These are phyloP conservation scores for Hamamelis virginiana DNA, from an alignment of 164 flowering plant species.

Conservation along the genomic window DNA sequence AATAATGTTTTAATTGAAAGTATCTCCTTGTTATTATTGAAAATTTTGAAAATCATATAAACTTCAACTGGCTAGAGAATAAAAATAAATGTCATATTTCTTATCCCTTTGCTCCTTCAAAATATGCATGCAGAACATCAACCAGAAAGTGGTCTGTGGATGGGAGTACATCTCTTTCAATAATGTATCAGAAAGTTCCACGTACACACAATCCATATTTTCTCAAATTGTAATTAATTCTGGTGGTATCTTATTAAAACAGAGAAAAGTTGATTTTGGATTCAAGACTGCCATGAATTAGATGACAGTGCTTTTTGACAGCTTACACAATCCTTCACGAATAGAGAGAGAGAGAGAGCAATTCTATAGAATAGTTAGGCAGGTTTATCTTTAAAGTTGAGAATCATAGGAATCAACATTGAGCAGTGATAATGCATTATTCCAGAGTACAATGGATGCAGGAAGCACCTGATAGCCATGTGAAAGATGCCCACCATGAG, in stretches of 20 bases:
- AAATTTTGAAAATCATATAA: background rate
- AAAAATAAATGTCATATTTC: background rate
- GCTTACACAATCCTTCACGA: too few relatives aligned
- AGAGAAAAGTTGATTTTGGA: too few relatives aligned
- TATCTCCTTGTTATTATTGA: background rate
- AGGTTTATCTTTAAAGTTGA: background rate
- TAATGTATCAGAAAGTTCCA: too few relatives aligned
- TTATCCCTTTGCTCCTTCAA: background rate
- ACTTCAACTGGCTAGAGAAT: background rate
- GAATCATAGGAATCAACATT: background rate
- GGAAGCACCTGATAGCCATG: slow-evolving; percentile 82
- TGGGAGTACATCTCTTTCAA: background rate
- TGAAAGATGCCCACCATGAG: slow-evolving; percentile 95
- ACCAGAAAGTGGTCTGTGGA: background rate
- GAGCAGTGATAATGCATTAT: background rate
- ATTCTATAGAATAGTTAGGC: too few relatives aligned
- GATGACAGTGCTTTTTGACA: too few relatives aligned
- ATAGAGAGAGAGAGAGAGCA: too few relatives aligned
- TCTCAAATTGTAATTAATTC: too few relatives aligned
- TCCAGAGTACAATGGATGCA: background rate
- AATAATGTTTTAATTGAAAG: background rate
- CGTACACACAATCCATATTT: too few relatives aligned
- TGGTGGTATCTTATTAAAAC: too few relatives aligned
- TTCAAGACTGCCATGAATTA: too few relatives aligned
- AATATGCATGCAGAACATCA: background rate